Base-by-base conservation (phyloP, 345 rosid genomes). In the Gossypium sturtianum region DNA sequence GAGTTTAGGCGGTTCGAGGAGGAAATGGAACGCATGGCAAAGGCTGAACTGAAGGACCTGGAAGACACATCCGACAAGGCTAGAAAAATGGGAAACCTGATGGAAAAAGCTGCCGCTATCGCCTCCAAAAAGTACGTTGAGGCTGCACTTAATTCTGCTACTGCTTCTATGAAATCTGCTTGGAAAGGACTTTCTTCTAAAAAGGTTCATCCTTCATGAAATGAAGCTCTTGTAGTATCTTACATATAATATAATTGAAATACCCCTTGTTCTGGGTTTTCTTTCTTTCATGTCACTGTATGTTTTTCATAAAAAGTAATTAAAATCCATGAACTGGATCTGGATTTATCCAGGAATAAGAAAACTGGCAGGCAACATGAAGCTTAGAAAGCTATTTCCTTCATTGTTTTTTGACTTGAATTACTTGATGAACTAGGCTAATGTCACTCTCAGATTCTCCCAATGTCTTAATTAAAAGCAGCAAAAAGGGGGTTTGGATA, bases 101-200 rank as follows among this genome's bases (percentile, higher is more conserved):
- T 87, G 90, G 93, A 84, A 75, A 90, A 84, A 58, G 88, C 91
- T 0, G 97, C 97, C 0, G 83, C 83, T 0, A 27, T 85, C 5
- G 94, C 97, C 1, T 87, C 97, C 17, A 91, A 84, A 48, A 84
- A 75, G 74, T 93, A 90, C 72, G 79, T 94, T 7, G 96, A 91
- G 76, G 92, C 97, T 34, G 94, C 97, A 7, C 59, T 87, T 79
- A 87, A 83, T 70, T 84, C 97, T 53, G 98, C 98, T 10, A 80
- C 97, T 4, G 93, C 92, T 69, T 80, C 98, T 4, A 88, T 94
- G 96, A 90, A 86, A 79, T 74, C 97, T 9, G 96, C 97, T 29
- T 84, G 85, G 83, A 94, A 85, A 77, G 87, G 88, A 29, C 74
- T 91, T 38, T 81, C 90, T 5, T 68, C 91, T 11, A 82, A 74